These are phyloP conservation scores for Pyrenophora tritici-repentis DNA, from an alignment of 2,329 filamentous ascomycete species.

Conservation along the genomic window DNA sequence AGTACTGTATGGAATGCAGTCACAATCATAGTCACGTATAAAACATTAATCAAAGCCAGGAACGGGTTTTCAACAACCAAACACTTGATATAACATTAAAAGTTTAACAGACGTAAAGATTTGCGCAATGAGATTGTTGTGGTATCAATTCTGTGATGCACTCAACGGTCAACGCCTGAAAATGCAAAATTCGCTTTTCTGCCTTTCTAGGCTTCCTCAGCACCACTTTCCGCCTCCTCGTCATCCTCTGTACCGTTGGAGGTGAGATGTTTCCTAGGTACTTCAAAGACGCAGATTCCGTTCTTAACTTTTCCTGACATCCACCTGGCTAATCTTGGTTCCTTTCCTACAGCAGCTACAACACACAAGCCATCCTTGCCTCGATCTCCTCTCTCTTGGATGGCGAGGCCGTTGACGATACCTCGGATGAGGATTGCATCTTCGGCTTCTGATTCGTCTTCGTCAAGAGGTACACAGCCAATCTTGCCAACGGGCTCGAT, in stretches of 20 bases:
- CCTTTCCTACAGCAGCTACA: constrained; percentile 83
- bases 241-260: constrained; percentile 25
- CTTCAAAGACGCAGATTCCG: constrained; percentile 85
- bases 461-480: constrained; percentile 48
- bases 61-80: too few relatives aligned
- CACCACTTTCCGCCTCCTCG: constrained; percentile 7
- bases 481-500: constrained; percentile 74
- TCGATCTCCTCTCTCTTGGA: constrained; percentile 82
- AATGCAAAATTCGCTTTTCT: constrained; percentile 15
- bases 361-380: constrained; percentile 77
- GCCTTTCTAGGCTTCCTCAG: background rate
- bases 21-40: too few relatives aligned
- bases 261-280: constrained; percentile 55
- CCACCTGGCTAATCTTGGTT: constrained; percentile 86
- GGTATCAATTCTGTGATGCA: constrained; percentile 23
- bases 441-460: constrained; percentile 16
- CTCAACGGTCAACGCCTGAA: constrained; percentile 2
- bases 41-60: too few relatives aligned
- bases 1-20: too few relatives aligned
- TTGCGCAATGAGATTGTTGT: constrained; percentile 15
- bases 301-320: constrained; percentile 71
- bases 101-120: too few relatives aligned
- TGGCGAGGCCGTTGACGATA: constrained; percentile 83
- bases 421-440: constrained; percentile 62
- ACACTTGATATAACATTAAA: too few relatives aligned